Evolutionary conservation across 345 rosid species (phyloP).

Genomic region (Brassica nigra): DNA sequence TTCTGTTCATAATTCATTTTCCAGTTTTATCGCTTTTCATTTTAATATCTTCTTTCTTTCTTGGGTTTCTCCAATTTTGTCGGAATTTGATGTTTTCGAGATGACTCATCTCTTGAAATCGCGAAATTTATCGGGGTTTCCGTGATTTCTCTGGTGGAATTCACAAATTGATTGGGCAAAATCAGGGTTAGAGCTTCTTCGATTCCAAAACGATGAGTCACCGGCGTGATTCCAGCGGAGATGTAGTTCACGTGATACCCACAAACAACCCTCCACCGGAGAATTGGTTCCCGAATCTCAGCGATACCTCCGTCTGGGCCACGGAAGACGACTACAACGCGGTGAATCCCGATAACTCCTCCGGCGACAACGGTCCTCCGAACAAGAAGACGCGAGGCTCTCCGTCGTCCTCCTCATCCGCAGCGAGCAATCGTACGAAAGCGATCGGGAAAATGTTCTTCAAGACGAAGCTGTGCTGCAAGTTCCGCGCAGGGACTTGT

Average conservation of each 20-base stretch:
- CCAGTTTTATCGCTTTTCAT: not conserved
- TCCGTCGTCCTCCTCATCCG: constrained; percentile 51
- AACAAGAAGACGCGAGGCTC: constrained; percentile 64
- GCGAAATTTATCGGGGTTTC: constrained; percentile 19
- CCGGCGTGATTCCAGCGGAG: constrained; percentile 61
- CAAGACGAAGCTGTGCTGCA: constrained; percentile 85
- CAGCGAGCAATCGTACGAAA: constrained; percentile 37
- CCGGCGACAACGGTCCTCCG: constrained; percentile 52
- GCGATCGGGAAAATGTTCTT: constrained; percentile 81
- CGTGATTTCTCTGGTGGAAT: constrained; percentile 13
- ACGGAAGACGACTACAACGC: constrained; percentile 89
- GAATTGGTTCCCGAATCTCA: constrained; percentile 63
- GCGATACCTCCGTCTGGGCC: constrained; percentile 73
- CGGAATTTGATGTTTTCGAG: constrained; percentile 19
- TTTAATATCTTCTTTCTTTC: not conserved
- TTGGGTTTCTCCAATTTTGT: constrained; percentile 36
- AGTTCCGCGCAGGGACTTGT: constrained; percentile 67
- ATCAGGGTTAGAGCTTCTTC: constrained; percentile 42
- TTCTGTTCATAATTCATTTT: constrained; percentile 9
- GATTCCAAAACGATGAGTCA: constrained; percentile 52
- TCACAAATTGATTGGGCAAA: constrained; percentile 7
- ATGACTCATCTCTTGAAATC: constrained; percentile 40
- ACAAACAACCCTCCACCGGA: constrained; percentile 52
- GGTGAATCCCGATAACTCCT: constrained; percentile 36
- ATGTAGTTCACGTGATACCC: constrained; percentile 78